Percentiles rank a stretch among this genome's conserved stretches.
Evolutionary conservation across 148 eudicot species (phyloP).

Genomic region (Oxyria digyna): DNA sequence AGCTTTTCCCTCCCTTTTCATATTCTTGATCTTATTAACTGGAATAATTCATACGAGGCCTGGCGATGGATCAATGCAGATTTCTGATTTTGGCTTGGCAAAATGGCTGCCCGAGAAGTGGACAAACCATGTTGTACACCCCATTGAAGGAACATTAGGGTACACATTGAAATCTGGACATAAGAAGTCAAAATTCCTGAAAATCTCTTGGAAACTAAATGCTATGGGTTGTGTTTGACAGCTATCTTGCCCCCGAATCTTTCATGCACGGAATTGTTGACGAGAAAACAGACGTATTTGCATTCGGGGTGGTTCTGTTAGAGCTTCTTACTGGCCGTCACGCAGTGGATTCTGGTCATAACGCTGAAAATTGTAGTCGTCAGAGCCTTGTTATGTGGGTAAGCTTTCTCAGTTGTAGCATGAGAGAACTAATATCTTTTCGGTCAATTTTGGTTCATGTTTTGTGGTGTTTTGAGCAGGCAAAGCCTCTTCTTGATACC

Average conservation of each 20-base stretch:
- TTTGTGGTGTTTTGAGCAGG: slow-evolving; percentile 17
- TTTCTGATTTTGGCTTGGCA: slow-evolving; percentile 15
- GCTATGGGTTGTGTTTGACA: neutral
- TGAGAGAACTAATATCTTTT: neutral
- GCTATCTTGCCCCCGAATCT: slow-evolving; percentile 15
- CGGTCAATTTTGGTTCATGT: neutral
- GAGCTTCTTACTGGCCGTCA: slow-evolving; percentile 12
- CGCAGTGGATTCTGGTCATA: slow-evolving; percentile 7
- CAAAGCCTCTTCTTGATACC: slow-evolving; percentile 40
- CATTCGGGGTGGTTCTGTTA: slow-evolving; percentile 10
- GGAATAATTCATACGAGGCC: neutral
- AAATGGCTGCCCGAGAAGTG: slow-evolving; percentile 14
- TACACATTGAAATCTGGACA: neutral
- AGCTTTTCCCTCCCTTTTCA: neutral
- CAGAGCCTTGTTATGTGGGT: slow-evolving; percentile 14
- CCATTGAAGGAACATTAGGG: slow-evolving; percentile 14
- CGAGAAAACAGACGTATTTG: slow-evolving; percentile 15
- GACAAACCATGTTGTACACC: slow-evolving; percentile 10
- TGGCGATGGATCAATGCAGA: neutral
- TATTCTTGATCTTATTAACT: neutral
- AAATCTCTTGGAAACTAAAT: too few relatives aligned
- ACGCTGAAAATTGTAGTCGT: neutral
- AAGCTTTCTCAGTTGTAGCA: neutral
- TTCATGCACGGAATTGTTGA: slow-evolving; percentile 15
- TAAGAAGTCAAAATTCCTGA: neutral